These are phyloP conservation scores for Inonotus obliquus DNA, from an alignment of 1,284 basidiomycete species.

Conservation along the genomic window DNA sequence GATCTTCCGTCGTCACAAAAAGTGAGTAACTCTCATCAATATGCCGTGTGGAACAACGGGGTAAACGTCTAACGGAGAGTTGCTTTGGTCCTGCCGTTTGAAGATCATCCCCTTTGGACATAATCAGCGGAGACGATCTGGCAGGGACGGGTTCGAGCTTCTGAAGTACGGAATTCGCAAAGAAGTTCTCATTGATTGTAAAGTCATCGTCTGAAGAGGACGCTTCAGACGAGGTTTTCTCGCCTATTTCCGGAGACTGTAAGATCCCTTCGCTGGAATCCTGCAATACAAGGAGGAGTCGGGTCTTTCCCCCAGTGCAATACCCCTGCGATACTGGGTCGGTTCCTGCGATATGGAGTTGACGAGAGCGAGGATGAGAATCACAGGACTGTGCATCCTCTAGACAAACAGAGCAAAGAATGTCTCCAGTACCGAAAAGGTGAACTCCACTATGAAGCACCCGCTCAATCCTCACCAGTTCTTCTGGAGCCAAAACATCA, in stretches of 20 bases:
- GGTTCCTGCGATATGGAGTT: slow-evolving; percentile 42
- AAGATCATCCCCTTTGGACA: background rate
- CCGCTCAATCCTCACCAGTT: slow-evolving; percentile 1
- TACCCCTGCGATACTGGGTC: slow-evolving; percentile 75
- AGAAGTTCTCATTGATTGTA: slow-evolving; percentile 70
- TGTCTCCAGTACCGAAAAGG: slow-evolving; percentile 13
- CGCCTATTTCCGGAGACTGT: slow-evolving; percentile 8
- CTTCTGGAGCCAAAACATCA: background rate
- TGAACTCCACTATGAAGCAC: slow-evolving; percentile 7
- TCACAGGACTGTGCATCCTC: slow-evolving; percentile 1
- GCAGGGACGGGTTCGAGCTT: slow-evolving; percentile 26
- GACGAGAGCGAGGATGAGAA: slow-evolving; percentile 11
- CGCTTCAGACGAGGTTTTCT: slow-evolving; percentile 18
- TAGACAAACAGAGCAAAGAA: background rate
- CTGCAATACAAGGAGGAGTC: slow-evolving; percentile 46
- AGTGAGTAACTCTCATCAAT: slow-evolving; percentile 45
- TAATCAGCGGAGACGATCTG: background rate
- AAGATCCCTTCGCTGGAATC: slow-evolving; percentile 22
- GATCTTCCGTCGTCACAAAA: slow-evolving; percentile 55
- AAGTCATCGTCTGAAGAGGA: slow-evolving; percentile 31
- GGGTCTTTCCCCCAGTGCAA: slow-evolving; percentile 46
- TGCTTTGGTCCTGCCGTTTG: slow-evolving; percentile 16
- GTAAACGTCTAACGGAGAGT: background rate
- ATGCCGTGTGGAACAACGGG: background rate
- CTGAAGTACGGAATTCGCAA: slow-evolving; percentile 41